These are phyloP conservation scores for Fusarium sp. DNA, from an alignment of 2,329 filamentous ascomycete species.

Conservation along the genomic window DNA sequence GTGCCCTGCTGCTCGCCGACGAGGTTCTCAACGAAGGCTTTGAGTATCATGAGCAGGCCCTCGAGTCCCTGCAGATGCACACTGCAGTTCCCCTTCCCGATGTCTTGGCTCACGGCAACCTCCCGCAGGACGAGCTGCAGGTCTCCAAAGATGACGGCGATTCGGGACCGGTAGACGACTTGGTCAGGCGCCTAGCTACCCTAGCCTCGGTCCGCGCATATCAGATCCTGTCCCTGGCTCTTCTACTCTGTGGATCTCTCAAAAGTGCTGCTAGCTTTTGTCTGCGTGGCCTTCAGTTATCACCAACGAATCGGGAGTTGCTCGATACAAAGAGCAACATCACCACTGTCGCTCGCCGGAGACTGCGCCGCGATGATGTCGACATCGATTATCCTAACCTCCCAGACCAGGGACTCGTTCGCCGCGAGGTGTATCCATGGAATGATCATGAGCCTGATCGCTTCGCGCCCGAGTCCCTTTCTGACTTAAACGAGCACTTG, in stretches of 20 bases:
- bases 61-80: conserved; percentile 64
- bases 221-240: conserved; percentile 71
- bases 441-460: conserved; percentile 79
- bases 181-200: conserved; percentile 60
- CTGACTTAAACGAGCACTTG: conserved; percentile 80
- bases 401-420: conserved; percentile 79
- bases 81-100: conserved; percentile 57
- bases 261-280: conserved; percentile 79
- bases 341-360: conserved; percentile 65
- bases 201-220: conserved; percentile 71
- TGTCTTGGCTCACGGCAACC: conserved; percentile 63
- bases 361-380: conserved; percentile 63
- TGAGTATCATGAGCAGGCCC: conserved; percentile 83
- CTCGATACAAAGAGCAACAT: conserved; percentile 69
- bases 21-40: conserved; percentile 84
- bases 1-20: conserved; percentile 88
- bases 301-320: conserved; percentile 71
- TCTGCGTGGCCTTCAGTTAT: conserved; percentile 70
- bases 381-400: conserved; percentile 66
- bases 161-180: conserved; percentile 52
- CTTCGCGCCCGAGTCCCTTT: conserved; percentile 78
- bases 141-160: conserved; percentile 53
- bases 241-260: conserved; percentile 77
- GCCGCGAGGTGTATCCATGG: conserved; percentile 80
- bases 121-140: conserved; percentile 55